These are phyloP conservation scores for Oenanthe javanica DNA, from an alignment of 140 eudicot genomes.

Conservation along the genomic window DNA sequence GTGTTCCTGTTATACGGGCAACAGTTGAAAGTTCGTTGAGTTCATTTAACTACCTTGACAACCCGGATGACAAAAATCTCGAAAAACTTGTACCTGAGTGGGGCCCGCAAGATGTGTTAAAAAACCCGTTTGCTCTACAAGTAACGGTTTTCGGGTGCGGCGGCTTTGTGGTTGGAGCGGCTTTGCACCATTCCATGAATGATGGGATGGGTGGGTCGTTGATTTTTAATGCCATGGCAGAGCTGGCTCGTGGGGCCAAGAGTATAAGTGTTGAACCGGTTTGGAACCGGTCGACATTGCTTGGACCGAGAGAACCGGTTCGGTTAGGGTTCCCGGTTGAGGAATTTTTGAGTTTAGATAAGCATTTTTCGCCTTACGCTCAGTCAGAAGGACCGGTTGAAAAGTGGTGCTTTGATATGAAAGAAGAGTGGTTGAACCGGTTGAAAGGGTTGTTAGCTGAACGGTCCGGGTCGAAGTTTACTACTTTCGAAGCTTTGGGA, in stretches of 20 bases:
- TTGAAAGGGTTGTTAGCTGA: conserved; percentile 38
- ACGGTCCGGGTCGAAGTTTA: conserved; percentile 52
- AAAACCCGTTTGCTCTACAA: conserved; percentile 45
- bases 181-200: conserved; percentile 54
- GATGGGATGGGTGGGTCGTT: conserved; percentile 70
- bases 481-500: conserved; percentile 84
- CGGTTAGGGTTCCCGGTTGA: conserved; percentile 42
- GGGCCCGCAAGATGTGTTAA: conserved; percentile 26
- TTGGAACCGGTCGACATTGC: conserved; percentile 57
- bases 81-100: conserved; percentile 59
- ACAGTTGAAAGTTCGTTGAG: conserved; percentile 30
- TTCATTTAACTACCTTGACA: conserved; percentile 41
- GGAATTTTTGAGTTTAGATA: conserved; percentile 41
- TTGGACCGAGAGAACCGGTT: conserved; percentile 67
- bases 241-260: conserved; percentile 52
- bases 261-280: conserved; percentile 48
- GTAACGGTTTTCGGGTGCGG: conserved; percentile 62
- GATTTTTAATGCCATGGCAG: conserved; percentile 67
- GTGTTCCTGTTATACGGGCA: conserved; percentile 47
- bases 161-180: conserved; percentile 66
- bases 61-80: conserved; percentile 29
- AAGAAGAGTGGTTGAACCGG: conserved; percentile 67
- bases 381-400: conserved; percentile 35
- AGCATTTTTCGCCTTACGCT: conserved; percentile 36
- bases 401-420: conserved; percentile 41